phyloP scores from a whole-genome alignment of 345 rosid genomes.

The Camelina sativa region DNA sequence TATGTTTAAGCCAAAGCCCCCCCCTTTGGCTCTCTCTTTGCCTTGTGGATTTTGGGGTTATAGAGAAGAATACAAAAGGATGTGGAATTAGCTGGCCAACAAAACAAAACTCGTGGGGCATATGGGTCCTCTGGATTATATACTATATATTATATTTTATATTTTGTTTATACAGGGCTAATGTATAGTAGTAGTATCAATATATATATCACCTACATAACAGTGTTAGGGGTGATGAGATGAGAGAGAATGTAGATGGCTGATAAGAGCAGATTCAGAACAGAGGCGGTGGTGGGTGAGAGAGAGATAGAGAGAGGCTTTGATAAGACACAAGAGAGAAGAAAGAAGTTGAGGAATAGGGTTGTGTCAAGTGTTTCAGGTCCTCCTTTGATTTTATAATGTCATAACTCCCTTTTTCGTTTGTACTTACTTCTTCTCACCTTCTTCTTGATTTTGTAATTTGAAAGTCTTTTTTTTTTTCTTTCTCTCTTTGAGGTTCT shows the following conservation, averaged over 20 bases:
- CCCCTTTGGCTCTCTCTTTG: conserved; percentile 10
- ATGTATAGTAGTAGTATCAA: background rate
- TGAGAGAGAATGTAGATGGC: conserved; percentile 40
- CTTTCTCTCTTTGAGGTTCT: conserved; percentile 30
- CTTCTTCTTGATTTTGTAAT: background rate
- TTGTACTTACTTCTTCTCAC: conserved; percentile 18
- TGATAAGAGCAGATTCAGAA: conserved; percentile 27
- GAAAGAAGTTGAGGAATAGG: conserved; percentile 34
- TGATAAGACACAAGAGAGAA: conserved; percentile 57
- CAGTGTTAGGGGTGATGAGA: background rate
- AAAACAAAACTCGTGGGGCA: conserved; percentile 51
- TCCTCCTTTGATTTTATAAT: conserved; percentile 24
- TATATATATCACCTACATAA: background rate
- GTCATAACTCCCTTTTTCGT: conserved; percentile 24
- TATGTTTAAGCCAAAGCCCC: conserved; percentile 7
- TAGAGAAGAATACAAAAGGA: conserved; percentile 24
- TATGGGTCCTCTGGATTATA: conserved; percentile 29
- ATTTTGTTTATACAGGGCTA: background rate
- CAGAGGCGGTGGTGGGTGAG: conserved; percentile 31
- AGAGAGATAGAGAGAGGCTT: background rate
- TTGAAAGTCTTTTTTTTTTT: conserved; percentile 4
- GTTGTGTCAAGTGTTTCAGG: conserved; percentile 39
- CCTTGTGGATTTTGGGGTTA: conserved; percentile 40
- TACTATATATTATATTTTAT: background rate
- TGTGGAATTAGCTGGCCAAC: conserved; percentile 63